Conservation (phyloP, 208 protist genomes). For the Vickermania ingenoplastis region DNA sequence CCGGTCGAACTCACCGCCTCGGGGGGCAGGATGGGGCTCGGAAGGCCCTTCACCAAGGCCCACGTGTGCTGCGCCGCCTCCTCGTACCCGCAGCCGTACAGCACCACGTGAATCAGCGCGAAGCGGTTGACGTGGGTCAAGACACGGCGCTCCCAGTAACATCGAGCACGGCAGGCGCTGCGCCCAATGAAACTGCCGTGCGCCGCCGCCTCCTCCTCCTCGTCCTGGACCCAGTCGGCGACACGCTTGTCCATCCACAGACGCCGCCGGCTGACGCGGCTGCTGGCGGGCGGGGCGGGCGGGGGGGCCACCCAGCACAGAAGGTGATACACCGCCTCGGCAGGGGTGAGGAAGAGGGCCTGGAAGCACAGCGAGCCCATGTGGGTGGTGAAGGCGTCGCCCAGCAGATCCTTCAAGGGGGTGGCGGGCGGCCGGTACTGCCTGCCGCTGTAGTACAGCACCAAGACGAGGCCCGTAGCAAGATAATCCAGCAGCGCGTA, state of each 20-base stretch:
- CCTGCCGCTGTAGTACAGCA: background rate
- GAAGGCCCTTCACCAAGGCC: conserved; percentile 18
- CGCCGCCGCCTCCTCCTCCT: too few species aligned
- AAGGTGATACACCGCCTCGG: background rate
- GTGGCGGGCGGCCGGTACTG: background rate
- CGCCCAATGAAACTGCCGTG: too few species aligned
- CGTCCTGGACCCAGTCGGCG: too few species aligned
- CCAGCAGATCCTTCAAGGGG: background rate
- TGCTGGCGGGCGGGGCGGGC: too few species aligned
- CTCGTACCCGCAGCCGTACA: conserved; percentile 89
- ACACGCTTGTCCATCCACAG: too few species aligned
- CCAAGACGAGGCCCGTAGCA: background rate
- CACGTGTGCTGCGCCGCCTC: conserved; percentile 83
- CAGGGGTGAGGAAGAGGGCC: background rate
- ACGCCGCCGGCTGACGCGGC: too few species aligned
- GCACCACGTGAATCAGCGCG: conserved; percentile 88
- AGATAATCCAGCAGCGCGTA: background rate
- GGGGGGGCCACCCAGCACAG: background rate
- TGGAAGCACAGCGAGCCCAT: background rate
- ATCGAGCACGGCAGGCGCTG: too few species aligned
- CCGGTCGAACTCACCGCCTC: too few species aligned
- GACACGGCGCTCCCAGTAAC: conserved; percentile 9
- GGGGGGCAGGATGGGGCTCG: too few species aligned
- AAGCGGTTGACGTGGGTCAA: conserved; percentile 88
- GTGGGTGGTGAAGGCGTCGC: background rate